These are phyloP conservation scores for Geotrichum ghanense DNA, from an alignment of 805 yeast species.

Conservation along the genomic window DNA sequence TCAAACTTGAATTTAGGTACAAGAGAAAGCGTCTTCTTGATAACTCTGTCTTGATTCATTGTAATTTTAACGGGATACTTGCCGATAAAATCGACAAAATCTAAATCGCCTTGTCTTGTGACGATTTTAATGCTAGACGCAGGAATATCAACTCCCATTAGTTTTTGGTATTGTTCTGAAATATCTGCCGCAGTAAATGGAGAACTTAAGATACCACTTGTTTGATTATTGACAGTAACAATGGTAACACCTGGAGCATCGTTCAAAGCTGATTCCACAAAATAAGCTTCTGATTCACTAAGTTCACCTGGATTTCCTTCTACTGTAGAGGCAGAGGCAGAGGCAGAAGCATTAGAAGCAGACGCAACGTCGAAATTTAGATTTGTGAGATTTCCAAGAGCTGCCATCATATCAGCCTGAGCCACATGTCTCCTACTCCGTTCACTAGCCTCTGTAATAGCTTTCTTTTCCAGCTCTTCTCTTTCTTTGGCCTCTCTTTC, in stretches of 20 bases:
- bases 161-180: conserved; percentile 6
- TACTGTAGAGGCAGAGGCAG: not conserved
- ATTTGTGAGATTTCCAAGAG: conserved; percentile 5
- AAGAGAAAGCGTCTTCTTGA: not conserved
- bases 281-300: not conserved
- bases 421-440: conserved; percentile 2
- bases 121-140: conserved; percentile 5
- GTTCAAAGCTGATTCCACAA: conserved; percentile 4
- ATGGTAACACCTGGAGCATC: conserved; percentile 2
- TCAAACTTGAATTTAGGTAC: not conserved
- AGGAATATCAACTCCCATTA: conserved; percentile 10
- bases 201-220: conserved; percentile 7
- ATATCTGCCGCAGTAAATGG: conserved; percentile 7
- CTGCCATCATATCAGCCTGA: conserved; percentile 1
- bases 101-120: not conserved
- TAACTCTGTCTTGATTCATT: conserved; percentile 4
- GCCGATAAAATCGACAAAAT: conserved; percentile 7
- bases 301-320: not conserved
- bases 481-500: not conserved
- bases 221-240: not conserved
- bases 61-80: conserved; percentile 5
- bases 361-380: conserved; percentile 1
- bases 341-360: not conserved
- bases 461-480: not conserved
- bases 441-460: conserved; percentile 2